Percentiles rank a stretch among this genome's conserved stretches.
Evolutionary conservation across 352 stramenopile species (phyloP).

Genomic region (Globisporangium perplexum): DNA sequence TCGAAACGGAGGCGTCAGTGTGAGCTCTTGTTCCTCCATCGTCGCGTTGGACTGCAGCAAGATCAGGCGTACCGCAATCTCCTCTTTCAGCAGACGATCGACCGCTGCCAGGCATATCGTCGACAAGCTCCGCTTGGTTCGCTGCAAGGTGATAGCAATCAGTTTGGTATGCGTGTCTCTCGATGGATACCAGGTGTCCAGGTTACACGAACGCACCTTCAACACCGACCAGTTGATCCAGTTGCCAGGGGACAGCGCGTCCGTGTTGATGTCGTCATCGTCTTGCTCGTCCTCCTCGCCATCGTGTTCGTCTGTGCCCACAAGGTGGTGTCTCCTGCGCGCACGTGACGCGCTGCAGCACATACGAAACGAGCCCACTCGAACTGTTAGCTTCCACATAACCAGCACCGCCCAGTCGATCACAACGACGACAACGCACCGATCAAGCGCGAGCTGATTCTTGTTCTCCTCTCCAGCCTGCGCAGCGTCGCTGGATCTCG

Average conservation of each 20-base stretch:
- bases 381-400: background rate
- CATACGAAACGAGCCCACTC: background rate
- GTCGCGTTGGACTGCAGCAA: background rate
- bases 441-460: slow-evolving; percentile 40
- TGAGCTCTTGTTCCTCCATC: too few relatives aligned
- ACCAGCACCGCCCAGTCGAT: background rate
- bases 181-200: background rate
- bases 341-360: slow-evolving; percentile 53
- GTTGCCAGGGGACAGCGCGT: slow-evolving; percentile 15
- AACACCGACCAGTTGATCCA: slow-evolving; percentile 74
- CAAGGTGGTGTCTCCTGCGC: slow-evolving; percentile 38
- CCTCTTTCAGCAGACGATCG: slow-evolving; percentile 63
- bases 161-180: background rate
- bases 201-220: slow-evolving; percentile 20
- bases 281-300: slow-evolving; percentile 28
- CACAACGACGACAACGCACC: slow-evolving; percentile 21
- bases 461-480: slow-evolving; percentile 11
- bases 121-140: slow-evolving; percentile 30
- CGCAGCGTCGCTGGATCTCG: slow-evolving; percentile 7
- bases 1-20: background rate
- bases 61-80: slow-evolving; percentile 42
- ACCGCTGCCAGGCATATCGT: slow-evolving; percentile 58
- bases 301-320: slow-evolving; percentile 36
- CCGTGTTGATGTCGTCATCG: slow-evolving; percentile 18
- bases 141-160: slow-evolving; percentile 8